A percentile compares a stretch with the other conserved stretches of the same genome.
Evolutionary conservation across 805 yeast species (phyloP).

Genomic region (Ogataea glucozyma): DNA sequence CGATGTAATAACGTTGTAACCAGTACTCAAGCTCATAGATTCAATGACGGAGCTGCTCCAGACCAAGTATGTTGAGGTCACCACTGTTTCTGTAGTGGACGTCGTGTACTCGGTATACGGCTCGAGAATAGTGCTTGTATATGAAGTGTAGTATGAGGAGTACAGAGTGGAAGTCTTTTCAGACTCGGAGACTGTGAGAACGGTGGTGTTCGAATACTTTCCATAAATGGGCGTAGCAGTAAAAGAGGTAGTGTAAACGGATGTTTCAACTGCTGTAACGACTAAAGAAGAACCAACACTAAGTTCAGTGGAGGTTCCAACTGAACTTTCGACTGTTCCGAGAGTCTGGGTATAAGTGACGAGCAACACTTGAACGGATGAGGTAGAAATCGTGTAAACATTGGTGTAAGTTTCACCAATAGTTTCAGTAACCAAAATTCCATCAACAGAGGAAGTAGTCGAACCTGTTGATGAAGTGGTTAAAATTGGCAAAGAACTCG

Average conservation of each 20-base stretch:
- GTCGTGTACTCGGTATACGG: conserved; percentile 11
- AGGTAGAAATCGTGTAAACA: conserved; percentile 21
- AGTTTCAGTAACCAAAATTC: conserved; percentile 15
- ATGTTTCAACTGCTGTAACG: conserved; percentile 16
- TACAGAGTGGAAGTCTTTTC: conserved; percentile 8
- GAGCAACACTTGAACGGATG: conserved; percentile 21
- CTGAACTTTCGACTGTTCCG: conserved; percentile 7
- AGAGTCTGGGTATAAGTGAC: conserved; percentile 22
- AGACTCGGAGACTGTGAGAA: conserved; percentile 6
- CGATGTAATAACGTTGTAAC: conserved; percentile 14
- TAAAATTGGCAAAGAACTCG: background rate
- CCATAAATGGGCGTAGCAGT: conserved; percentile 8
- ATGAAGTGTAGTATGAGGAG: conserved; percentile 11
- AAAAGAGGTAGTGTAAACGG: conserved; percentile 12
- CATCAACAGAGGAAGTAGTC: conserved; percentile 5
- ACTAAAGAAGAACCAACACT: conserved; percentile 10
- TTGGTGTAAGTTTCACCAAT: conserved; percentile 14
- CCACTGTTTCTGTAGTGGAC: background rate
- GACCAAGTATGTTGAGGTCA: conserved; percentile 18
- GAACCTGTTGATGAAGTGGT: conserved; percentile 5
- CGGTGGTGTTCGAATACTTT: conserved; percentile 18
- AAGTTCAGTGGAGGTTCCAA: conserved; percentile 7
- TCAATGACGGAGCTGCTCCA: conserved; percentile 14
- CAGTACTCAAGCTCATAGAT: conserved; percentile 15
- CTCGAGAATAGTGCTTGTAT: conserved; percentile 8